These are phyloP conservation scores for Rutstroemia sp. DNA, from an alignment of 2,329 filamentous ascomycete genomes.

Conservation along the genomic window DNA sequence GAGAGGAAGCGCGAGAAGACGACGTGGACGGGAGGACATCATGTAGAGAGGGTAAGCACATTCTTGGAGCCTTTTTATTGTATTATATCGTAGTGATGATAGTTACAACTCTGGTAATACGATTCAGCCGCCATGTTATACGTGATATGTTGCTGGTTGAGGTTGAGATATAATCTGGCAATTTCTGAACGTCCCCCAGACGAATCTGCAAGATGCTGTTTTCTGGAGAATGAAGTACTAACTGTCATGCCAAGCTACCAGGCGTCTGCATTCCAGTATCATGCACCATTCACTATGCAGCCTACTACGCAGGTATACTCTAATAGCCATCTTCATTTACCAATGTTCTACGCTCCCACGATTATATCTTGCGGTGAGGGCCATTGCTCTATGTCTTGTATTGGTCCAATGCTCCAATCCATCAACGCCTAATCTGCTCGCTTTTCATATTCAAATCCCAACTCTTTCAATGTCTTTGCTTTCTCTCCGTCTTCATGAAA, in stretches of 20 bases:
- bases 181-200: constrained; percentile 32
- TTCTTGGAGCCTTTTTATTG: neutral
- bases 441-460: constrained; percentile 54
- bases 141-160: constrained; percentile 38
- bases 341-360: too few relatives aligned
- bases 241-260: neutral
- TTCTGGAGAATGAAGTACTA: neutral
- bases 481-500: constrained; percentile 60
- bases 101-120: constrained; percentile 41
- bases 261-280: too few relatives aligned
- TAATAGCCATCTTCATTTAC: too few relatives aligned
- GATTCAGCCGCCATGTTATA: constrained; percentile 39
- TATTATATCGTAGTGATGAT: constrained; percentile 22
- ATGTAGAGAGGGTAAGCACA: neutral
- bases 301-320: too few relatives aligned
- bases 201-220: neutral
- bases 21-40: neutral
- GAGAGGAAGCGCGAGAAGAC: neutral
- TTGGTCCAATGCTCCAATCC: neutral
- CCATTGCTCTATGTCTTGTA: neutral
- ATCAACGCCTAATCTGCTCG: neutral
- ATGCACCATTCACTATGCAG: too few relatives aligned
- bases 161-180: constrained; percentile 40
- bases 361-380: too few relatives aligned
- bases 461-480: constrained; percentile 59